Base-by-base conservation (phyloP, 495 filamentous ascomycete species). In the Penicillium salamii region DNA sequence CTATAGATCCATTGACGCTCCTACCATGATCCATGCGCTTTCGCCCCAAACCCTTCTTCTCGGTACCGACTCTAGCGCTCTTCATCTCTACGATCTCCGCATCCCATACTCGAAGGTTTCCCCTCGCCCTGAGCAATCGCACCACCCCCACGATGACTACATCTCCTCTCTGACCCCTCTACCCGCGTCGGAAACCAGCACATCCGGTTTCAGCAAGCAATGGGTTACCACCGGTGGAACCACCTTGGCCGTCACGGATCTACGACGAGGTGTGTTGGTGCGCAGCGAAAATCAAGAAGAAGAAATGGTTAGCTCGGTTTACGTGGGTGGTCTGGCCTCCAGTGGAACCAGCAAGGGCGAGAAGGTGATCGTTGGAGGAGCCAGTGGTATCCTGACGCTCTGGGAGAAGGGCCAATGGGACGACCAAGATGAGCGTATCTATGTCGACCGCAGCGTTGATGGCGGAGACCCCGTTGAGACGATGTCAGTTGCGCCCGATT, bases 341-440 rank as follows among this genome's bases (percentile, higher is more conserved):
- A 74, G 80, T 15, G 83, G 85, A 44, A 74, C 69, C 19, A 79
- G 70, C 47, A 82, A 83, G 19, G 88, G 87, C 2, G 79, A 87
- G 55, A 89, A 95, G 57, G 73, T 95, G 1, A 66, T 91, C 1
- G 84, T 95, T 2, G 93, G 93, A 24, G 87, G 85, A 12, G 82
- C 83, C 9, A 81, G 77, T 7, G 93, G 93, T 13, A 80, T 95
- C 5, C 57, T 97, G 52, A 95, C 91, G 8, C 73, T 97, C 2
- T 98, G 93, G 93, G 91, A 97, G 59, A 86, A 82, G 54, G 93
- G 91, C 1, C 78, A 83, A 1, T 97, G 93, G 91, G 91, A 95
- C 57, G 91, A 96, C 67, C 90, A 95, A 64, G 88, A 93, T 53
- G 90, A 95, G 64, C 80, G 90, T 4, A 84, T 97, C 50, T 79